These are phyloP conservation scores for Sungouiella thailandica DNA, from an alignment of 805 yeast species.

Conservation along the genomic window DNA sequence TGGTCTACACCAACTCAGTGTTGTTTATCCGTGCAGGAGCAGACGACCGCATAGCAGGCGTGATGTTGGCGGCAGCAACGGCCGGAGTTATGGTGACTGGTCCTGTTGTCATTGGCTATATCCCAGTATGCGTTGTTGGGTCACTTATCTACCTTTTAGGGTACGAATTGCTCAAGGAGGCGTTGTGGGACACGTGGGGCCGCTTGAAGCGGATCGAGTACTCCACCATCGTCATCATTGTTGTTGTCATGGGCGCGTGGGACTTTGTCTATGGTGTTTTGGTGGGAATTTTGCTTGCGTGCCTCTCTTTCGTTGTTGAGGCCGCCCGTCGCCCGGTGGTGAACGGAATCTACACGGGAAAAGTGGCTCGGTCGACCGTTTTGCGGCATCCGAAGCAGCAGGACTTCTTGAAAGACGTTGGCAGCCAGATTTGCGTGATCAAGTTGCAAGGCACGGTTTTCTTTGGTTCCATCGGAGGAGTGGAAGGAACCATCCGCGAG, in stretches of 20 bases:
- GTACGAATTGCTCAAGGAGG: conserved; percentile 82
- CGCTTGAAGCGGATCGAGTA: conserved; percentile 75
- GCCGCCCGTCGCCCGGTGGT: conserved; percentile 83
- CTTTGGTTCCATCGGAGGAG: conserved; percentile 92
- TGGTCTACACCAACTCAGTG: conserved; percentile 92
- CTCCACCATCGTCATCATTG: conserved; percentile 75
- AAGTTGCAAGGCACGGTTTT: conserved; percentile 85
- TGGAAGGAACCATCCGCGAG: conserved; percentile 68
- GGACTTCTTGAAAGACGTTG: conserved; percentile 77
- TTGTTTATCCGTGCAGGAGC: conserved; percentile 94
- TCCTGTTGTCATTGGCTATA: conserved; percentile 86
- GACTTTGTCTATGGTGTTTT: conserved; percentile 92
- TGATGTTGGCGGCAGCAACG: conserved; percentile 82
- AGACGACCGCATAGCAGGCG: conserved; percentile 81
- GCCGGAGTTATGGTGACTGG: conserved; percentile 78
- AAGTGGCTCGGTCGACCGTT: conserved; percentile 86
- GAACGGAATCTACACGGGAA: conserved; percentile 78
- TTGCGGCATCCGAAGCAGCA: conserved; percentile 86
- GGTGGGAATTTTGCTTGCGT: conserved; percentile 86
- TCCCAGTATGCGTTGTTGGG: conserved; percentile 96
- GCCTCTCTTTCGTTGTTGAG: conserved; percentile 90
- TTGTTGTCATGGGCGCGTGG: conserved; percentile 91
- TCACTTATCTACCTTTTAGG: conserved; percentile 87
- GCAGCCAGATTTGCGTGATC: conserved; percentile 83
- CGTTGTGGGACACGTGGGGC: conserved; percentile 79